Conservation (phyloP, 75 land plant species). For the Cupressus sempervirens region DNA sequence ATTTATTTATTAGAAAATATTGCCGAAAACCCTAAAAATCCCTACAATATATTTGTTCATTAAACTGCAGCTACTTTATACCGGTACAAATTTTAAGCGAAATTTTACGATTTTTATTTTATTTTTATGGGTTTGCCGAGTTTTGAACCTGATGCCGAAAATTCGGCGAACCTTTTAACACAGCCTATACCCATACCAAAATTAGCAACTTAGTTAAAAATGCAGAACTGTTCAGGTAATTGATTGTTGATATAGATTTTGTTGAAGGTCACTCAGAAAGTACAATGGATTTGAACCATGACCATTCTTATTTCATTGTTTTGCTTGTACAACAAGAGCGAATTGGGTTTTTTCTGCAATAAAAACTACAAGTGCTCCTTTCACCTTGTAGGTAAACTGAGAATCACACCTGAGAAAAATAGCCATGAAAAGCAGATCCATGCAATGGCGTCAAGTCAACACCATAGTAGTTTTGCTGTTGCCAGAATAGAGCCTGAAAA, state of each 20-base stretch:
- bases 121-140: too few relatives aligned
- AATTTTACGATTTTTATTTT: too few relatives aligned
- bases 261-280: neutral
- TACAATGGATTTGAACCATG: neutral
- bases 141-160: too few relatives aligned
- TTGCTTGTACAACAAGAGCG: neutral
- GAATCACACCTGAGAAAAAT: conserved; percentile 80
- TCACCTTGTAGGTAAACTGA: neutral
- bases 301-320: neutral
- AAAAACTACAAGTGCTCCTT: neutral
- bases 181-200: too few relatives aligned
- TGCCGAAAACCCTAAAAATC: too few relatives aligned
- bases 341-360: neutral
- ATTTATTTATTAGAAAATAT: too few relatives aligned
- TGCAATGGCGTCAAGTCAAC: conserved; percentile 88
- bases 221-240: neutral
- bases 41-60: too few relatives aligned
- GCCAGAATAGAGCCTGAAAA: conserved; percentile 91
- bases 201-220: neutral
- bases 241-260: neutral
- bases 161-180: too few relatives aligned
- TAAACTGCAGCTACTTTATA: too few relatives aligned
- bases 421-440: conserved; percentile 86
- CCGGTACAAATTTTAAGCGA: too few relatives aligned
- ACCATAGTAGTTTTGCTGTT: conserved; percentile 89